Conservation (phyloP, 129 eudicot species). For the Chrysanthemum seticuspe region DNA sequence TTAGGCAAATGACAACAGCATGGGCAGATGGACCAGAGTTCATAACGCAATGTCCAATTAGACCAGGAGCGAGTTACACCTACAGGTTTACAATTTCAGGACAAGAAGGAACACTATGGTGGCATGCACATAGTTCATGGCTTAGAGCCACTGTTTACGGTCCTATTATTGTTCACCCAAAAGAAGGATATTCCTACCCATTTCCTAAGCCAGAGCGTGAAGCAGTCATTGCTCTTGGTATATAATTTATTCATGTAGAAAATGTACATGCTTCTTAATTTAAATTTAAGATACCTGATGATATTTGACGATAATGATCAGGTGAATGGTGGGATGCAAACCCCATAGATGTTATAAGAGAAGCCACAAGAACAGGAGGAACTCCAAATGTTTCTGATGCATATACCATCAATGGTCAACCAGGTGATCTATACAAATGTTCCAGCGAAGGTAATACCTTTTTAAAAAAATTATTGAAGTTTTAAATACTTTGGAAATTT, state of each 20-base stretch:
- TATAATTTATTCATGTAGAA: background rate
- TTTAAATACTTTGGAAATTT: too few species aligned
- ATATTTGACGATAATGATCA: constrained; percentile 29
- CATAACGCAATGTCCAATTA: constrained; percentile 94
- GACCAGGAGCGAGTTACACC: constrained; percentile 93
- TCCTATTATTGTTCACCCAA: constrained; percentile 73
- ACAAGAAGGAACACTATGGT: constrained; percentile 97
- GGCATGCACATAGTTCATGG: constrained; percentile 99
- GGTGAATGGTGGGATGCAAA: constrained; percentile 99
- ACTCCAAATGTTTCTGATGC: constrained; percentile 95
- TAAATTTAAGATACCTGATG: constrained; percentile 1
- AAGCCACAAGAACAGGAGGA: constrained; percentile 90
- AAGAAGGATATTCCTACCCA: constrained; percentile 68
- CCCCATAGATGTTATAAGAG: constrained; percentile 71
- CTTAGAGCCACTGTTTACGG: constrained; percentile 94
- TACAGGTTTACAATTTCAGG: constrained; percentile 78
- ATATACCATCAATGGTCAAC: constrained; percentile 94
- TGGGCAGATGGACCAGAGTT: constrained; percentile 99
- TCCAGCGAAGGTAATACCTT: constrained; percentile 69
- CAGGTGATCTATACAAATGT: constrained; percentile 91
- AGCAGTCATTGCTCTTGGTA: constrained; percentile 76
- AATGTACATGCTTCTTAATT: background rate
- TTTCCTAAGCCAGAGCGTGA: constrained; percentile 83
- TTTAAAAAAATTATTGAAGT: background rate
- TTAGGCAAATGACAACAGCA: constrained; percentile 77